Conservation (phyloP, 78 protist genomes). For the Guillardia theta region DNA sequence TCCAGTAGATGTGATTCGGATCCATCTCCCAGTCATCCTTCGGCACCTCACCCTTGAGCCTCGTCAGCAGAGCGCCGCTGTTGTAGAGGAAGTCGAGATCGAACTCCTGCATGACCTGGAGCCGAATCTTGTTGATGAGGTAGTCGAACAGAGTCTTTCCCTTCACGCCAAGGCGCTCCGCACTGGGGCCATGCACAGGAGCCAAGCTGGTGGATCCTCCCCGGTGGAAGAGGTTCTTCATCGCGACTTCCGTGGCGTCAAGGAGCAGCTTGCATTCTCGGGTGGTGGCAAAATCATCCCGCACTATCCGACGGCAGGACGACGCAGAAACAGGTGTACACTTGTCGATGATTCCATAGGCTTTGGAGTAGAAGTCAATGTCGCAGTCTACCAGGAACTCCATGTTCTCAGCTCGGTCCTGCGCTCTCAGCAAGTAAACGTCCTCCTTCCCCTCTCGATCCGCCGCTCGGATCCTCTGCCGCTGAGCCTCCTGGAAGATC, state of each 20-base stretch:
- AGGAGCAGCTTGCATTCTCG: background rate
- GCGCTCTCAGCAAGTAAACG: background rate
- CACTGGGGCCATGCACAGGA: background rate
- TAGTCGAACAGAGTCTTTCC: background rate
- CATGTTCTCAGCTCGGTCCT: background rate
- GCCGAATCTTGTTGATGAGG: background rate
- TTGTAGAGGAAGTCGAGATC: background rate
- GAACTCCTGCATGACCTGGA: background rate
- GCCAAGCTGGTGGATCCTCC: background rate
- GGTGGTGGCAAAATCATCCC: background rate
- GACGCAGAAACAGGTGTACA: background rate
- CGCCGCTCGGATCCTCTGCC: background rate
- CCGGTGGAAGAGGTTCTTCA: background rate
- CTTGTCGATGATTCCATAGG: background rate
- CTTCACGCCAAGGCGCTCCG: background rate
- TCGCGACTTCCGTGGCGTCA: background rate
- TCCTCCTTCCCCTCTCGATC: conserved; percentile 14
- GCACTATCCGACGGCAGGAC: background rate
- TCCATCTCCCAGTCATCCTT: conserved; percentile 9
- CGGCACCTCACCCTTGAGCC: background rate
- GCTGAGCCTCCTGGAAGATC: background rate
- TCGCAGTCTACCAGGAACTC: background rate
- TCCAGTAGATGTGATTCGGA: conserved; percentile 2
- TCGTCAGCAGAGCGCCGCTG: conserved; percentile 10
- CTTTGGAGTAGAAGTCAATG: background rate